A percentile compares a stretch with the other conserved stretches of the same genome.
Evolutionary conservation across 2,329 filamentous ascomycete species (phyloP).

Genomic region (Penicillium psychrosexuale): DNA sequence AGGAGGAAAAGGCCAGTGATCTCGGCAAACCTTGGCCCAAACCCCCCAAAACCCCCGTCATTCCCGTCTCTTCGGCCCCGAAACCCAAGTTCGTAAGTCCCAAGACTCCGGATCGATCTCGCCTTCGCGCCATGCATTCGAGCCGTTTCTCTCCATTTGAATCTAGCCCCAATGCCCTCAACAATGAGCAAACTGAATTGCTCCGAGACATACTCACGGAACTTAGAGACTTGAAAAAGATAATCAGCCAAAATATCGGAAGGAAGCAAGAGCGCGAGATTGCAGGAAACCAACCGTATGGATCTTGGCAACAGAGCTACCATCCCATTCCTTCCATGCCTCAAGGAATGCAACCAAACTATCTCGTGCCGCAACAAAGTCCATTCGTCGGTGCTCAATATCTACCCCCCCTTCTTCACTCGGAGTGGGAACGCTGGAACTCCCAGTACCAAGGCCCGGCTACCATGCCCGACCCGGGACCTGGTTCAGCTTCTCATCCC

Average conservation of each 20-base stretch:
- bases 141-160: neutral
- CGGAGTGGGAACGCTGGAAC: neutral
- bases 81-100: too few species aligned
- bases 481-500: neutral
- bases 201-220: neutral
- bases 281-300: neutral
- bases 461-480: neutral
- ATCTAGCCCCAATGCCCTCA: neutral
- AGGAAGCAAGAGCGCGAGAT: neutral
- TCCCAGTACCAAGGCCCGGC: neutral
- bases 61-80: neutral
- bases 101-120: neutral
- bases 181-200: neutral
- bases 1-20: neutral
- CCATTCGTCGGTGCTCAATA: neutral
- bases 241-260: neutral
- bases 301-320: neutral
- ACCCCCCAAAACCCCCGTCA: neutral
- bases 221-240: neutral
- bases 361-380: neutral
- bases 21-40: neutral
- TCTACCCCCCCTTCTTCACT: neutral
- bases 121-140: neutral
- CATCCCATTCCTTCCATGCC: neutral
- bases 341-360: neutral